A percentile compares a stretch with the other conserved stretches of the same genome.
phyloP scores from a whole-genome alignment of 2,329 filamentous ascomycete genomes.

The Dothistroma septosporum region DNA sequence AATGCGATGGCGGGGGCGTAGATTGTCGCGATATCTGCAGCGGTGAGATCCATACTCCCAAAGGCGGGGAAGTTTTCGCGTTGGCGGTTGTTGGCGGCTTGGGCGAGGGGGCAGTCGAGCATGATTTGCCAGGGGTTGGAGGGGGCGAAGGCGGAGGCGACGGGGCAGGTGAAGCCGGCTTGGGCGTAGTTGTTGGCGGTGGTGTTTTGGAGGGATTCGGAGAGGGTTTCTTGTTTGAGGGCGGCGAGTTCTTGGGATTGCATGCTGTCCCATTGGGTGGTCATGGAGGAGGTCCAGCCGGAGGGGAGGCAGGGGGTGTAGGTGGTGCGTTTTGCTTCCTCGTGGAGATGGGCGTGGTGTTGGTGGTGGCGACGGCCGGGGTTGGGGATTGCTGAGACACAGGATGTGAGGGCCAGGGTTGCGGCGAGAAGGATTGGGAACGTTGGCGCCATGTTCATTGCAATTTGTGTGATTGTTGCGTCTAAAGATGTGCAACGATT shows the following conservation, averaged over 20 bases:
- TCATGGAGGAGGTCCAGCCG: slow-evolving; percentile 6
- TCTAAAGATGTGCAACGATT: neutral
- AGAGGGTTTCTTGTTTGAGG: slow-evolving; percentile 4
- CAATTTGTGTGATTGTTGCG: neutral
- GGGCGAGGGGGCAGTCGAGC: slow-evolving; percentile 9
- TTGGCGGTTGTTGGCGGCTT: slow-evolving; percentile 13
- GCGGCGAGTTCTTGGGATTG: slow-evolving; percentile 10
- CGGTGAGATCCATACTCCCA: slow-evolving; percentile 17
- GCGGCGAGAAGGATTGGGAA: neutral
- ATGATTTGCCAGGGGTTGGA: slow-evolving; percentile 11
- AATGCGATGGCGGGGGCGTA: slow-evolving; percentile 12
- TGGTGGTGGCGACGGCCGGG: neutral
- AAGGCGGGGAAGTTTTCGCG: slow-evolving; percentile 13
- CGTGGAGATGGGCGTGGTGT: neutral
- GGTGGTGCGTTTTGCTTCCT: neutral
- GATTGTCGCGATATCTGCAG: slow-evolving; percentile 13
- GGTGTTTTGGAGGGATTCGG: slow-evolving; percentile 1
- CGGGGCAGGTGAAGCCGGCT: slow-evolving; percentile 9
- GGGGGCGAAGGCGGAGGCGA: slow-evolving; percentile 6
- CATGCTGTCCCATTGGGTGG: slow-evolving; percentile 16
- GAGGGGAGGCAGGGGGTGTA: slow-evolving; percentile 2
- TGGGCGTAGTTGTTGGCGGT: slow-evolving; percentile 9
- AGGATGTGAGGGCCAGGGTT: neutral
- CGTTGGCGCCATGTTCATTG: neutral
- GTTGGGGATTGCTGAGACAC: neutral